These are phyloP conservation scores for Penicilliopsis zonata DNA, from an alignment of 495 filamentous ascomycete species.

Conservation along the genomic window DNA sequence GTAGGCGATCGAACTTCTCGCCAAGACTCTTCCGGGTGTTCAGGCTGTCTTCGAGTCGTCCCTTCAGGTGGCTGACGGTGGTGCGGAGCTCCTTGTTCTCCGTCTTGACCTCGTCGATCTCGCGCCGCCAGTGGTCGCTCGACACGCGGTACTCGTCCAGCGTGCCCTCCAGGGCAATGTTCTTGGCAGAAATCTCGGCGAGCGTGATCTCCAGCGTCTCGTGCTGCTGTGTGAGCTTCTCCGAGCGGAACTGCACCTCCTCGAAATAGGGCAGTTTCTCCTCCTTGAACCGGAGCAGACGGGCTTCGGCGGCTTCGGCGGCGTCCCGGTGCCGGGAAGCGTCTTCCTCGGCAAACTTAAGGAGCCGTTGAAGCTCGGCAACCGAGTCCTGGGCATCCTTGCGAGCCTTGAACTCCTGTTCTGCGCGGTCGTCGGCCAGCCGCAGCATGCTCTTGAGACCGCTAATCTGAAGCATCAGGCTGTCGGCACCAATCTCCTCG, in stretches of 20 bases:
- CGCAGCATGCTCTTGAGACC: slow-evolving; percentile 43
- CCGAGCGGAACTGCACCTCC: slow-evolving; percentile 43
- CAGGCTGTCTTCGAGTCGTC: slow-evolving; percentile 76
- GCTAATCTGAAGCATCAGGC: slow-evolving; percentile 40
- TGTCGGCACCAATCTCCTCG: slow-evolving; percentile 36
- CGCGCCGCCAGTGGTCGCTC: slow-evolving; percentile 39
- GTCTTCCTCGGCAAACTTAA: slow-evolving; percentile 66
- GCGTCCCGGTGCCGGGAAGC: slow-evolving; percentile 54
- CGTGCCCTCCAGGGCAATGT: slow-evolving; percentile 42
- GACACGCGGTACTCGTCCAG: slow-evolving; percentile 51
- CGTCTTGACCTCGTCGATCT: slow-evolving; percentile 34
- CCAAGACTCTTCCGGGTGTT: slow-evolving; percentile 66
- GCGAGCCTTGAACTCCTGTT: slow-evolving; percentile 52
- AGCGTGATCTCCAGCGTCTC: slow-evolving; percentile 53
- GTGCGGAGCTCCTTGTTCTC: slow-evolving; percentile 50
- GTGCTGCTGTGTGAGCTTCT: slow-evolving; percentile 50
- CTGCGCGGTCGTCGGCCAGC: slow-evolving; percentile 35
- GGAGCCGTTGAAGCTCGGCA: slow-evolving; percentile 53
- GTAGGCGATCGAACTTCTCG: slow-evolving; percentile 66
- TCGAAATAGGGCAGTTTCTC: slow-evolving; percentile 40
- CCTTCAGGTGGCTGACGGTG: slow-evolving; percentile 53
- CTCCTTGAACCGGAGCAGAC: slow-evolving; percentile 38
- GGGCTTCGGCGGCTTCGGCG: slow-evolving; percentile 51
- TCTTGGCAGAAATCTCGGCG: slow-evolving; percentile 48
- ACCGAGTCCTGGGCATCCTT: slow-evolving; percentile 62